These are phyloP conservation scores for Rhodotorula sp. DNA, from an alignment of 1,284 basidiomycete genomes.

Conservation along the genomic window DNA sequence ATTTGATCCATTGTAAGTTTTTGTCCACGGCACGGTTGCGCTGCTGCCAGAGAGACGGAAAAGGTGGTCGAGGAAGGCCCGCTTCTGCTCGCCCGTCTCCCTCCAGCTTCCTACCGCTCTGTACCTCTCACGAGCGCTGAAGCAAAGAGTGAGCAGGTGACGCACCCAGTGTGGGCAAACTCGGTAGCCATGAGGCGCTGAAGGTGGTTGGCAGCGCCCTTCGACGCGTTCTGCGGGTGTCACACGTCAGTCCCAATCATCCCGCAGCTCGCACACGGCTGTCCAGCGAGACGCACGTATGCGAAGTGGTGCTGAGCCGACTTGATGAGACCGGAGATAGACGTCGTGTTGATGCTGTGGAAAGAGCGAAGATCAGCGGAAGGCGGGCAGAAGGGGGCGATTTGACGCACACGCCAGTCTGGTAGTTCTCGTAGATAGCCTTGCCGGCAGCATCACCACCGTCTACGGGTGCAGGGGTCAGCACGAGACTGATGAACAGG, in stretches of 20 bases:
- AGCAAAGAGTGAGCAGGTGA: neutral
- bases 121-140: too few species aligned
- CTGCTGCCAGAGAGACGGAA: too few species aligned
- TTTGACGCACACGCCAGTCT: slow-evolving; percentile 52
- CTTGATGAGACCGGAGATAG: slow-evolving; percentile 69
- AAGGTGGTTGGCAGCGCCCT: slow-evolving; percentile 71
- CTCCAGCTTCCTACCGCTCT: too few species aligned
- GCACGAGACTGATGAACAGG: too few species aligned
- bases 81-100: too few species aligned
- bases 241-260: neutral
- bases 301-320: slow-evolving; percentile 70
- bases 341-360: slow-evolving; percentile 70
- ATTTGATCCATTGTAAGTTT: too few species aligned
- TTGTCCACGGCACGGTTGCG: too few species aligned
- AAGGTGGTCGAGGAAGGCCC: neutral
- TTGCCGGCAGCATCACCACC: slow-evolving; percentile 16
- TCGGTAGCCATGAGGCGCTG: slow-evolving; percentile 74
- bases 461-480: neutral
- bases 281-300: slow-evolving; percentile 45
- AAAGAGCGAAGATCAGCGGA: neutral
- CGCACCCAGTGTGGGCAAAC: slow-evolving; percentile 59
- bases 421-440: slow-evolving; percentile 60
- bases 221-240: slow-evolving; percentile 57
- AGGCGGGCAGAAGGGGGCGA: neutral
- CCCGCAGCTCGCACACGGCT: slow-evolving; percentile 43